Evolutionary conservation across 345 rosid species (phyloP).

Genomic region (Gossypium sturtianum): DNA sequence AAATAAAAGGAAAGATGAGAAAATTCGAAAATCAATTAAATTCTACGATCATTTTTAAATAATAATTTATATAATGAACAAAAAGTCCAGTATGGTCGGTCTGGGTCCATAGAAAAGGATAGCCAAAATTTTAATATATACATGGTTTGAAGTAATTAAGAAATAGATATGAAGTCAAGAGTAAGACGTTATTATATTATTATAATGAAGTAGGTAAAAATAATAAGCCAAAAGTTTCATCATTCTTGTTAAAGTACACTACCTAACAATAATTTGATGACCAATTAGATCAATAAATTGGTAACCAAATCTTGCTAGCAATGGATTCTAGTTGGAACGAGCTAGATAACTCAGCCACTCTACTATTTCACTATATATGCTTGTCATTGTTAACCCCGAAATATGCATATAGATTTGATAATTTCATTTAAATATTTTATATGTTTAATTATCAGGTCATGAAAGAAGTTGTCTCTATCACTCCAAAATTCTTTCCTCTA

Average conservation of each 20-base stretch:
- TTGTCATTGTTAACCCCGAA: too few relatives aligned
- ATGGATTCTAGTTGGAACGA: neutral
- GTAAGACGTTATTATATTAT: neutral
- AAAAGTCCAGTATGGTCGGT: neutral
- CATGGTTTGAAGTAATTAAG: neutral
- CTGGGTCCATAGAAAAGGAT: neutral
- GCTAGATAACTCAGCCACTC: neutral
- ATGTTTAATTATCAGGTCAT: neutral
- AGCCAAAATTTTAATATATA: neutral
- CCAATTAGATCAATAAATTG: neutral
- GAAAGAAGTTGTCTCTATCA: neutral
- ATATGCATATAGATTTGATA: too few relatives aligned
- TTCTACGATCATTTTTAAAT: neutral
- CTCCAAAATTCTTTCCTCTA: neutral
- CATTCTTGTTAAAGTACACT: slow-evolving; percentile 1
- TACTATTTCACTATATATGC: neutral
- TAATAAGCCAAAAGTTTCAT: slow-evolving; percentile 8
- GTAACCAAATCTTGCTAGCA: slow-evolving; percentile 1
- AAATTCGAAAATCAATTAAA: neutral
- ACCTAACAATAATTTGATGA: neutral
- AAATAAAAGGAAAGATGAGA: too few relatives aligned
- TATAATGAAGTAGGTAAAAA: slow-evolving; percentile 31
- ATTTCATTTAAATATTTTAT: too few relatives aligned
- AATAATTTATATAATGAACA: too few relatives aligned
- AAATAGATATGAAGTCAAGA: neutral